A percentile compares a stretch with the other conserved stretches of the same genome.
These are phyloP conservation scores for Colletotrichum sp. DNA, from an alignment of 2,329 filamentous ascomycete genomes.

Conservation along the genomic window DNA sequence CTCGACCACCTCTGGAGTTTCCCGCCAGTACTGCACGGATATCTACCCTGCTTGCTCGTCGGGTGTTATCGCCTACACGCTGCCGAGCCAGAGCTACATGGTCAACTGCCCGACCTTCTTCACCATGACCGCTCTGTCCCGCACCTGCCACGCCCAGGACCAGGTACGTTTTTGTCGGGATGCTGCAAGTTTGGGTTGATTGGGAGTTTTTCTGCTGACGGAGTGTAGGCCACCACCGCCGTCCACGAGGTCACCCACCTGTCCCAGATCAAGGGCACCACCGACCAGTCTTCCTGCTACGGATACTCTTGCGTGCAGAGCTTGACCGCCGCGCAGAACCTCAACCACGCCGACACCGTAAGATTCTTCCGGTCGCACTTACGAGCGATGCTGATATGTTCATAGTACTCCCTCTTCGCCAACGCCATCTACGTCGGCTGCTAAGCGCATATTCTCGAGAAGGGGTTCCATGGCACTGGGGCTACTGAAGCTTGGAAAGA, in stretches of 20 bases:
- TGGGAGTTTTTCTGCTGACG: not conserved
- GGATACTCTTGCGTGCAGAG: slow-evolving; percentile 53
- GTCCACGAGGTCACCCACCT: slow-evolving; percentile 70
- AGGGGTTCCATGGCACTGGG: accelerated
- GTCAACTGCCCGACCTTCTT: slow-evolving; percentile 68
- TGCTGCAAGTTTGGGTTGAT: not conserved
- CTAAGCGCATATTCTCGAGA: slow-evolving; percentile 25
- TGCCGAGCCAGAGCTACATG: slow-evolving; percentile 57
- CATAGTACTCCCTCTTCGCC: not conserved
- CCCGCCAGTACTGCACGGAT: slow-evolving; percentile 64
- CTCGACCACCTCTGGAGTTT: slow-evolving; percentile 49
- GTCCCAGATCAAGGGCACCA: slow-evolving; percentile 60
- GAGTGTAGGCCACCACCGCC: slow-evolving; percentile 49
- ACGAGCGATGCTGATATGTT: not conserved
- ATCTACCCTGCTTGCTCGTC: slow-evolving; percentile 52
- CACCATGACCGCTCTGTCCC: slow-evolving; percentile 52
- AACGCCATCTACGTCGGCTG: slow-evolving; percentile 41
- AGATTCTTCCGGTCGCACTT: not conserved
- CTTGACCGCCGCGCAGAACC: slow-evolving; percentile 52
- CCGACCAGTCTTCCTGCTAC: slow-evolving; percentile 61
- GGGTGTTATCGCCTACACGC: slow-evolving; percentile 23
- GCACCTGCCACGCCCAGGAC: slow-evolving; percentile 66
- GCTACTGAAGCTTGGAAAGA: not conserved
- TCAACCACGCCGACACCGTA: slow-evolving; percentile 66
- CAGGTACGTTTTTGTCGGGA: slow-evolving; percentile 59